Percentiles rank a stretch among this genome's conserved stretches.
Evolutionary conservation across 2,329 filamentous ascomycete genomes (phyloP).

Genomic region (Madurella fahalii): DNA sequence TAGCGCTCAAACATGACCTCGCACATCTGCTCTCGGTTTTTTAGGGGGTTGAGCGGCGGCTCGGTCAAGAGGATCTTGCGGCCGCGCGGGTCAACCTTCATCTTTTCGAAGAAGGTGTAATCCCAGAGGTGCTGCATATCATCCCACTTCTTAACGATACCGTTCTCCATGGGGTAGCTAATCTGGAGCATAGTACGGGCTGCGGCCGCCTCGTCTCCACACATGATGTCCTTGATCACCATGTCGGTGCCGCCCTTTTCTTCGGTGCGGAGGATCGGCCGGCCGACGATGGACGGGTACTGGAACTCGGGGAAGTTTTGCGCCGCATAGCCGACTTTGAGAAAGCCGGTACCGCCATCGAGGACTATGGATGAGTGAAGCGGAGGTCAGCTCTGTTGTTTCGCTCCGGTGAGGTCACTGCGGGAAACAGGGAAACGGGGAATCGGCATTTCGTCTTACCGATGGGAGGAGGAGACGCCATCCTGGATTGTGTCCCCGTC

Average conservation of each 20-base stretch:
- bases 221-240: slow-evolving; percentile 98
- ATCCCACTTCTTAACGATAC: slow-evolving; percentile 99
- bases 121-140: slow-evolving; percentile 99
- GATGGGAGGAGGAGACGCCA: slow-evolving; percentile 52
- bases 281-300: slow-evolving; percentile 96
- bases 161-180: slow-evolving; percentile 99
- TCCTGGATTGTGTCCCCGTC: slow-evolving; percentile 26
- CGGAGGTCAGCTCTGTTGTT: slow-evolving; percentile 23
- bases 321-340: slow-evolving; percentile 98
- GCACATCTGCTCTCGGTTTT: slow-evolving; percentile 96
- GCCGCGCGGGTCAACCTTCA: slow-evolving; percentile 83
- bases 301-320: slow-evolving; percentile 99
- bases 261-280: slow-evolving; percentile 94
- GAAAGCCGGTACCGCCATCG: slow-evolving; percentile 98
- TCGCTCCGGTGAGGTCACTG: background rate
- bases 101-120: slow-evolving; percentile 97
- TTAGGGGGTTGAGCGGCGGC: slow-evolving; percentile 94
- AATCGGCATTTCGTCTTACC: slow-evolving; percentile 14
- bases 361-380: slow-evolving; percentile 62
- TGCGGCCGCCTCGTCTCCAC: slow-evolving; percentile 93
- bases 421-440: background rate
- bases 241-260: slow-evolving; percentile 62
- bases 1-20: slow-evolving; percentile 99
- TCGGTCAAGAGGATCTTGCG: slow-evolving; percentile 93
- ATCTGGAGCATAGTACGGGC: slow-evolving; percentile 97